Evolutionary conservation across 495 filamentous ascomycete genomes (phyloP).

Genomic region (Neurospora hispaniola): DNA sequence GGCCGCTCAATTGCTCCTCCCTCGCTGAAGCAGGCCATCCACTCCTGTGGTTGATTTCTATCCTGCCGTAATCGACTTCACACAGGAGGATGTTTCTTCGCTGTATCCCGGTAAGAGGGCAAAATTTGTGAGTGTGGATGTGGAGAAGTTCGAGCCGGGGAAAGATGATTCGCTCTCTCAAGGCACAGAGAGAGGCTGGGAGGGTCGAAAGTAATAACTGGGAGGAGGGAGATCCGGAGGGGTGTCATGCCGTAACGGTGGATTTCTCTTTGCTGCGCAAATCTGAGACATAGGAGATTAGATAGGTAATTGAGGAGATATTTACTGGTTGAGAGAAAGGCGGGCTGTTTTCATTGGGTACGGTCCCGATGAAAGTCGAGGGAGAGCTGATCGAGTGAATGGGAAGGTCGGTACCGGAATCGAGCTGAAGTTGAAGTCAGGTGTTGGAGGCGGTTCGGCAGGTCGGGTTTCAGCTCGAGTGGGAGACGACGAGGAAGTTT

Average conservation of each 20-base stretch:
- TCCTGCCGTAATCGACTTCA: constrained; percentile 22
- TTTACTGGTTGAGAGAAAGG: constrained; percentile 7
- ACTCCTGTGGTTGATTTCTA: constrained; percentile 29
- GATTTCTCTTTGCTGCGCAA: constrained; percentile 14
- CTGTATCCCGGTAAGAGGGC: neutral
- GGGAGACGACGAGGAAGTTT: constrained; percentile 4
- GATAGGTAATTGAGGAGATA: neutral
- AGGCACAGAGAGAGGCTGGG: neutral
- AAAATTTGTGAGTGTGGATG: constrained; percentile 21
- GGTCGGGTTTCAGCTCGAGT: constrained; percentile 9
- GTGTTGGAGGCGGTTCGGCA: constrained; percentile 3
- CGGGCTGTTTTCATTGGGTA: constrained; percentile 12
- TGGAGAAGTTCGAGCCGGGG: constrained; percentile 16
- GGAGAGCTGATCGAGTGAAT: constrained; percentile 8
- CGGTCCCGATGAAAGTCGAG: constrained; percentile 8
- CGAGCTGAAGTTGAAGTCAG: constrained; percentile 5
- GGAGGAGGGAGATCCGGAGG: neutral
- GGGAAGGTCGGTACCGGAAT: constrained; percentile 8
- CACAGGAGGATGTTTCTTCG: constrained; percentile 18
- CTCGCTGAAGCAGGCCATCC: constrained; percentile 22
- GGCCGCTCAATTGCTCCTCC: constrained; percentile 23
- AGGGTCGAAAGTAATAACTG: too few species aligned
- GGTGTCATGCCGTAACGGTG: constrained; percentile 8
- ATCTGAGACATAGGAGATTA: constrained; percentile 8
- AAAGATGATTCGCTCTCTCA: neutral